Evolutionary conservation across 192 early-diverging fungal species (phyloP).

Genomic region (Phlyctochytrium bullatum): DNA sequence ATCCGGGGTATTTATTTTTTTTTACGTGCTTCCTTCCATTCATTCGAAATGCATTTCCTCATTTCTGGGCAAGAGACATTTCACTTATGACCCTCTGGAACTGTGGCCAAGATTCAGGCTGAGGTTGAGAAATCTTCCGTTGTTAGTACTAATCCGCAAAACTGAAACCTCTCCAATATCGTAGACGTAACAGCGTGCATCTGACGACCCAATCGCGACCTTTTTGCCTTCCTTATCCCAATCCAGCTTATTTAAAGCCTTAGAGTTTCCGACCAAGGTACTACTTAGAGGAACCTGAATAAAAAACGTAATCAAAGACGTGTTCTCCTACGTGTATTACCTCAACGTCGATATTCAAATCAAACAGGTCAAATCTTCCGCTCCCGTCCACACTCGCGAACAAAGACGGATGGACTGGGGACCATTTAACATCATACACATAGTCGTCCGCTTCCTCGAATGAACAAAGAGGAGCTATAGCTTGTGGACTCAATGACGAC

Average conservation of each 20-base stretch:
- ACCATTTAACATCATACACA: constrained; percentile 98
- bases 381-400: constrained; percentile 91
- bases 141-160: constrained; percentile 2
- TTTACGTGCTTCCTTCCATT: no score
- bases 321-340: constrained; percentile 61
- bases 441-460: constrained; percentile 95
- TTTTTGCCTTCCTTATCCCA: constrained; percentile 90
- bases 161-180: constrained; percentile 86
- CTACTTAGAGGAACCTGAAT: constrained; percentile 69
- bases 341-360: constrained; percentile 87
- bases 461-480: constrained; percentile 69
- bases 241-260: constrained; percentile 87
- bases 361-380: constrained; percentile 89
- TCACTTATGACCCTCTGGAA: not conserved
- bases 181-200: constrained; percentile 83
- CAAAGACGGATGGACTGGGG: constrained; percentile 89
- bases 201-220: constrained; percentile 77
- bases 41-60: no score
- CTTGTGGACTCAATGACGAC: constrained; percentile 22
- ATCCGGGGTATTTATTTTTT: no score
- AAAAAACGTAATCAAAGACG: constrained; percentile 69
- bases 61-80: no score
- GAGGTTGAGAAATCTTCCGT: not conserved
- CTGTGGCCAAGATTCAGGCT: not conserved
- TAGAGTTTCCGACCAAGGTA: constrained; percentile 50